Evolutionary conservation across 179 eudicot species (phyloP).

Genomic region (Amaranthus tricolor): DNA sequence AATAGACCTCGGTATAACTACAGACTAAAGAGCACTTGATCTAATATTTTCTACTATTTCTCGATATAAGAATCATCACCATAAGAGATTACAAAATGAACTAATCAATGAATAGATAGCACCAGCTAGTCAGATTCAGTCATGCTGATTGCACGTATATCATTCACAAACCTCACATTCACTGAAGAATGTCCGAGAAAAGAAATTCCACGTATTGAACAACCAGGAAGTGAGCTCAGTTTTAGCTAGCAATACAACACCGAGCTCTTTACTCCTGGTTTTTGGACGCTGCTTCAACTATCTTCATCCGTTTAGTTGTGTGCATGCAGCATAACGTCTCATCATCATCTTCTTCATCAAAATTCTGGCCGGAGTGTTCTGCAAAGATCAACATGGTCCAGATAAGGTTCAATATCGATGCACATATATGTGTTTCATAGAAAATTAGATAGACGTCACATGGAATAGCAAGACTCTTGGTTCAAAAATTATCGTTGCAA

Average conservation of each 20-base stretch:
- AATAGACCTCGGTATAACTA: too few relatives aligned
- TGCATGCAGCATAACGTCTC: conserved; percentile 5
- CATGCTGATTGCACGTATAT: not conserved
- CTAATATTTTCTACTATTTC: not conserved
- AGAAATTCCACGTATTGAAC: not conserved
- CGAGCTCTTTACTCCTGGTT: conserved; percentile 9
- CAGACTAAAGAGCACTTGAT: too few relatives aligned
- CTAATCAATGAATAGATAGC: not conserved
- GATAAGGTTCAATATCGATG: not conserved
- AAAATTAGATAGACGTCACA: too few relatives aligned
- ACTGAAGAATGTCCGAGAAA: not conserved
- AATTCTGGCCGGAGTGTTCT: conserved; percentile 67
- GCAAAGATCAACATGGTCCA: conserved; percentile 14
- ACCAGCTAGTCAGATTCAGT: conserved; percentile 1
- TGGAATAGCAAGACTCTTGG: not conserved
- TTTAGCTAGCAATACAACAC: conserved; percentile 3
- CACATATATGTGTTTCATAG: not conserved
- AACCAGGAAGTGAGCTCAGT: not conserved
- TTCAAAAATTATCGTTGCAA: not conserved
- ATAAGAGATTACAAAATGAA: not conserved
- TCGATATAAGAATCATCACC: not conserved
- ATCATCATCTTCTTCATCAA: conserved; percentile 42
- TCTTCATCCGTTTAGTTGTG: conserved; percentile 15
- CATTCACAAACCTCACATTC: not conserved
- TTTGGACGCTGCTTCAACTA: conserved; percentile 1